Conservation (phyloP, 208 protist genomes). For the Novymonas esmeraldas region DNA sequence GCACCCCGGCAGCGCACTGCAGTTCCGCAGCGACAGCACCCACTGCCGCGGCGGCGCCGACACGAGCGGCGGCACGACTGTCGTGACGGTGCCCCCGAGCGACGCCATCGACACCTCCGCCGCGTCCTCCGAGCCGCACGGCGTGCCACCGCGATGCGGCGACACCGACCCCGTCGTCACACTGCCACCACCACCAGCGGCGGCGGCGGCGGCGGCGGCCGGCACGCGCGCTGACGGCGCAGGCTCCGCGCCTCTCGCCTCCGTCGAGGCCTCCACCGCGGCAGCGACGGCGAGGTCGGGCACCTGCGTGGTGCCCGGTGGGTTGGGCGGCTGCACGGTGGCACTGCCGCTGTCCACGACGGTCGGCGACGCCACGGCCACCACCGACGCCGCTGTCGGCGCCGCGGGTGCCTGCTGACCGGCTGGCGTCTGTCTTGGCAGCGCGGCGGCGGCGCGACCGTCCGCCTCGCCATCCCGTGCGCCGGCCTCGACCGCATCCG, state of each 20-base stretch:
- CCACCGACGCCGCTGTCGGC: background rate
- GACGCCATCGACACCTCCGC: background rate
- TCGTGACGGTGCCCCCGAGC: background rate
- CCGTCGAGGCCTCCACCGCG: constrained; percentile 1
- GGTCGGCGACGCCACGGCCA: background rate
- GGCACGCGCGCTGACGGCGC: background rate
- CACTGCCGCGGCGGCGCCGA: constrained; percentile 25
- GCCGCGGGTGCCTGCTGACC: no score
- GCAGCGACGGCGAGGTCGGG: background rate
- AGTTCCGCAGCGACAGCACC: constrained; percentile 71
- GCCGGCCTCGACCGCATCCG: background rate
- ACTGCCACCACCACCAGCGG: background rate
- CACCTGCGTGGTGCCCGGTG: background rate
- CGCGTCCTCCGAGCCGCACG: constrained; percentile 1
- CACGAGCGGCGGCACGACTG: constrained; percentile 11
- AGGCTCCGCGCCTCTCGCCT: background rate
- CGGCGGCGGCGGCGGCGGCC: background rate
- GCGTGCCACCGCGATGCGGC: background rate
- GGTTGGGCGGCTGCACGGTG: background rate
- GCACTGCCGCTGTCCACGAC: background rate
- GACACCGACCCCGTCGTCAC: background rate
- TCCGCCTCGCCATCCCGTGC: background rate
- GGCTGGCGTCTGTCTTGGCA: no score
- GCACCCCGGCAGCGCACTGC: constrained; percentile 46
- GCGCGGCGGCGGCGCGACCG: background rate